Conservation (phyloP, 2,329 filamentous ascomycete genomes). For the Colletotrichum liriopes region DNA sequence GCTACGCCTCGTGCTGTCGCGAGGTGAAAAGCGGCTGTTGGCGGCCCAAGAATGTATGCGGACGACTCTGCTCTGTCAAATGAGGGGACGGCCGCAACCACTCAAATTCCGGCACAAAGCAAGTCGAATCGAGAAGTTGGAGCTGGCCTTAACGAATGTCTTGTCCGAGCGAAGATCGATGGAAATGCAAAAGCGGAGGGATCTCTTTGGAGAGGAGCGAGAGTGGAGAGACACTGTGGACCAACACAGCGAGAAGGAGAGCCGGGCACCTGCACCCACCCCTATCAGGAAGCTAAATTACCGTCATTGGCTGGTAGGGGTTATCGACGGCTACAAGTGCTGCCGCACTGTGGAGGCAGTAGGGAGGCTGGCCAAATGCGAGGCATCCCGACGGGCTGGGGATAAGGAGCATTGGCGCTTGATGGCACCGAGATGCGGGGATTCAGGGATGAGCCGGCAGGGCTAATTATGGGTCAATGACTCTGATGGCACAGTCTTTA, state of each 20-base stretch:
- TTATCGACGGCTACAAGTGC: conserved; percentile 14
- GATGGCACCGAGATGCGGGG: conserved; percentile 21
- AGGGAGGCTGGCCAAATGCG: background rate
- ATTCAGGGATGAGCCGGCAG: conserved; percentile 10
- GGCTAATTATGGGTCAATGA: background rate
- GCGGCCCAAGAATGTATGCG: background rate
- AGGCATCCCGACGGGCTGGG: background rate
- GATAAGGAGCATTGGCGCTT: background rate
- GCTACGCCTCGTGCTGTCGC: conserved; percentile 9
- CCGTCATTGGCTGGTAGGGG: conserved; percentile 29
- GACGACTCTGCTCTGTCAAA: background rate
- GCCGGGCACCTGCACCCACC: conserved; percentile 23
- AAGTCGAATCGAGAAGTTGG: conserved; percentile 3
- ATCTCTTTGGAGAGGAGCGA: conserved; percentile 22
- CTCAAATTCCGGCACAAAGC: conserved; percentile 9
- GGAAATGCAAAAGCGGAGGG: conserved; percentile 38
- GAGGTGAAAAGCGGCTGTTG: background rate
- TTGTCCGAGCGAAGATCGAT: conserved; percentile 28
- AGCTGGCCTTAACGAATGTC: conserved; percentile 30
- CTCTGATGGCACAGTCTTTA: background rate
- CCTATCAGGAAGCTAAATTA: conserved; percentile 34
- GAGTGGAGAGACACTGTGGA: conserved; percentile 21
- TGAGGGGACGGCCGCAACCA: conserved; percentile 1
- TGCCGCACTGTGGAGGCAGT: conserved; percentile 39
- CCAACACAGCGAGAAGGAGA: background rate